phyloP scores from a whole-genome alignment of 805 yeast species.

The Wilhelminamyces savonicus region DNA sequence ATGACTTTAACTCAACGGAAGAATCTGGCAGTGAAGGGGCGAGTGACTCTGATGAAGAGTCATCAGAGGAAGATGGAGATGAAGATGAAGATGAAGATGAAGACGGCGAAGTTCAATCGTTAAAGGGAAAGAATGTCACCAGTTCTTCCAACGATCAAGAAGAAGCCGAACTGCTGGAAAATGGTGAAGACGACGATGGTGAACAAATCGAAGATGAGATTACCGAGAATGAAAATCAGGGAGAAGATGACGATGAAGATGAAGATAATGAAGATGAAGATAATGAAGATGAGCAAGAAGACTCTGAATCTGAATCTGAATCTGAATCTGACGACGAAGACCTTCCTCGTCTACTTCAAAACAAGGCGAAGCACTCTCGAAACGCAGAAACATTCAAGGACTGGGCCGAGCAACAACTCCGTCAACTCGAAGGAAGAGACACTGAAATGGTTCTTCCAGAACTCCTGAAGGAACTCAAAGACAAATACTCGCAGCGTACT shows the following conservation, averaged over 20 bases:
- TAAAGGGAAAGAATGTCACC: not conserved
- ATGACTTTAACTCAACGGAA: conserved; percentile 44
- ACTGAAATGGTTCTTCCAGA: conserved; percentile 37
- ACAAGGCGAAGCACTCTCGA: conserved; percentile 40
- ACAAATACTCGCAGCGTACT: conserved; percentile 39
- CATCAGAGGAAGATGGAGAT: conserved; percentile 17
- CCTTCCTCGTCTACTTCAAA: conserved; percentile 25
- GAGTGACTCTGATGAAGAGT: conserved; percentile 2
- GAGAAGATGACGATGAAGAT: conserved; percentile 18
- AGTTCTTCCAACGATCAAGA: no score
- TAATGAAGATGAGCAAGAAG: conserved; percentile 24
- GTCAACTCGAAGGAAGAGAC: conserved; percentile 56
- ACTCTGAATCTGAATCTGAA: conserved; percentile 22
- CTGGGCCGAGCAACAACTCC: conserved; percentile 80
- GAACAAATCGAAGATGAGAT: conserved; percentile 11
- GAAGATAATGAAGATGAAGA: conserved; percentile 22
- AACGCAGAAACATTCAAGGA: conserved; percentile 59
- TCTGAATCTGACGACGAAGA: conserved; percentile 24
- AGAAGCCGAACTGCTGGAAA: conserved; percentile 15
- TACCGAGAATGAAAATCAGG: conserved; percentile 3
- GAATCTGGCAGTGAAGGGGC: conserved; percentile 15
- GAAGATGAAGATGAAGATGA: conserved; percentile 9
- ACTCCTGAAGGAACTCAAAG: conserved; percentile 41
- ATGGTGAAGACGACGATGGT: conserved; percentile 7
- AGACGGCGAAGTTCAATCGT: conserved; percentile 11